Evolutionary conservation across 139 green algal species (phyloP).

Genomic region (Coccomyxa sp.): DNA sequence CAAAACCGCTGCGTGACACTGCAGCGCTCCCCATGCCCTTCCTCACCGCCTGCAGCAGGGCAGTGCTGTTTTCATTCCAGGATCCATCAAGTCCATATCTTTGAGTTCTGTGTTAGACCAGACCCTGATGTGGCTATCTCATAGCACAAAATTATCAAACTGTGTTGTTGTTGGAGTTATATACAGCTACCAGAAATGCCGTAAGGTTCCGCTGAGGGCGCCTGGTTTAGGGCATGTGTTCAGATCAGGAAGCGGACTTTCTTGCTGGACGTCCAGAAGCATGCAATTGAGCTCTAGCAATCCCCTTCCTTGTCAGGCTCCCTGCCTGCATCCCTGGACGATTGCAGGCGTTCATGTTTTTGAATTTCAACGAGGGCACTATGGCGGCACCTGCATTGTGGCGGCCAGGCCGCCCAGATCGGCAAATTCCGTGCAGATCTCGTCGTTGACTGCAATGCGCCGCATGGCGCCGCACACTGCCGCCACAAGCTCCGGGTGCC

Average conservation of each 20-base stretch:
- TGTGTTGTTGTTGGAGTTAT: too few species aligned
- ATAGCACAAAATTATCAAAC: too few species aligned
- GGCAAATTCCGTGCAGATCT: conserved; percentile 57
- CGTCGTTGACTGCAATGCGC: conserved; percentile 57
- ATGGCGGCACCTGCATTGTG: conserved; percentile 21
- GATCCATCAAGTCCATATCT: too few species aligned
- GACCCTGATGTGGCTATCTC: too few species aligned
- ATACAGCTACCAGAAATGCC: too few species aligned
- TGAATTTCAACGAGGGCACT: not conserved
- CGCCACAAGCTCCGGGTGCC: not conserved
- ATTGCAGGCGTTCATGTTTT: not conserved
- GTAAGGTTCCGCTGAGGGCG: too few species aligned
- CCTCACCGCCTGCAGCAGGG: conserved; percentile 3
- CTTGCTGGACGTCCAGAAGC: too few species aligned
- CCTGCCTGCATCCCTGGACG: not conserved
- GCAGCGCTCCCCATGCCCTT: conserved; percentile 8
- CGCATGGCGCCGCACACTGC: conserved; percentile 11
- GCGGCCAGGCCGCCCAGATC: conserved; percentile 33
- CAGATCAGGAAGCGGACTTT: too few species aligned
- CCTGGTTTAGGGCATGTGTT: too few species aligned
- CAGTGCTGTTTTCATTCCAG: not conserved
- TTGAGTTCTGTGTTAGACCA: too few species aligned
- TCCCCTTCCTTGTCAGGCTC: too few species aligned
- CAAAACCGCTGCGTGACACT: conserved; percentile 12
- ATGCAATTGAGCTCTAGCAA: too few species aligned